Evolutionary conservation across 345 rosid species (phyloP), one percentile per base, ranked within the genome.

Genomic region (Populus tremula): DNA sequence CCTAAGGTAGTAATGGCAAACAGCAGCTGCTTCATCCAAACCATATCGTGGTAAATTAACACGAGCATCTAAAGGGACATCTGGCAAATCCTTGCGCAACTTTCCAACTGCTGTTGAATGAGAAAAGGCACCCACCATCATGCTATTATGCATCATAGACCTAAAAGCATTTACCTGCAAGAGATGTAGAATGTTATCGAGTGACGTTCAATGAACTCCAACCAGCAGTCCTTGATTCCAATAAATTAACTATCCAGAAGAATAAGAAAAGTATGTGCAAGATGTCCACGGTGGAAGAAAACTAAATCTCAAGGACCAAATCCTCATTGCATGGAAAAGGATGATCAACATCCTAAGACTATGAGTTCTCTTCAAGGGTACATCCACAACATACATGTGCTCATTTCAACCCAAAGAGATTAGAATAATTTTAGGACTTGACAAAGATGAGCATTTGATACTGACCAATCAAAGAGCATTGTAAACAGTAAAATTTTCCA

Each of bases 111-210:
- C 98, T 20, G 96, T 93, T 83, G 99, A 96, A 82, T 93, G 92
- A 62, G 97, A 90, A 86, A 92, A 95, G 76, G 97, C 93, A 76
- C 97, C 97, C 61, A 93, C 92, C 98, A 95, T 95, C 99, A 93
- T 93, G 76, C 88, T 91, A 80, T 95, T 84, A 80, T 92, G 97
- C 92, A 84, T 91, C 97, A 96, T 92, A 73, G 90, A 86, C 86
- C 98, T 91, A 76, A 92, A 93, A 59, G 98, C 93, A 82, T 91
- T 96, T 72, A 96, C 98, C 97, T 96, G 90, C 80, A 86, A 69
- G 81, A 71, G 82, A 77, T 45, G 12, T 29, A n/a, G 25, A 23
- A 39, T 45, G 18, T 39, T 31, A 68, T 13, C 23, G 12, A 47
- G 61, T 35, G 54, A 65, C 25, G 18, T 47, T 7, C 8, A 43